Evolutionary conservation across 805 yeast species (phyloP), one percentile per base, ranked within the genome.

Genomic region (Yarrowia sp.): DNA sequence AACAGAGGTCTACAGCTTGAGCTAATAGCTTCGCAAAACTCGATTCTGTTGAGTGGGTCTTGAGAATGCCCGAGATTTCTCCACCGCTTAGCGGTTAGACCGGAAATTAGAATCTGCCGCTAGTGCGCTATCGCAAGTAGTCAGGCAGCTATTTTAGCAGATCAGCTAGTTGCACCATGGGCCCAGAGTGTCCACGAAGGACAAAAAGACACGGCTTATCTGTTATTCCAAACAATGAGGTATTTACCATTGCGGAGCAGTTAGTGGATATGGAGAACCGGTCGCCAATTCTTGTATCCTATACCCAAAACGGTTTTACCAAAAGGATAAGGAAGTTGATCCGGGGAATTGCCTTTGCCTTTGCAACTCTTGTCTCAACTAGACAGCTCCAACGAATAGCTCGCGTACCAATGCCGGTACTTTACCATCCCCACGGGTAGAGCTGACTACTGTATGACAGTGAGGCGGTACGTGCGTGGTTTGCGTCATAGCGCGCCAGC

Each of bases 71-170:
- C 59, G 59, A 40, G 58, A 40, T 38, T 53, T 40, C 59, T 53
- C 59, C 59, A 40, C 45, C 16, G 36, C 59, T n/a, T 22, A 3
- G 3, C 4, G n/a, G 9, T 15, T 53, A 53, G 59, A 16, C 59
- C 36, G 59, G 43, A 40, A 53, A 53, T 38, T 53, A 40, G 59
- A 36, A 53, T 5, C 2, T 26, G 32, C 11, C 45, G 45, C 59
- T 53, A 53, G 35, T 22, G 45, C n/a, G 56, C 59, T 53, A 53
- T 53, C 59, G 59, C 56, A 36, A 53, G 12, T 35, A 12, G 43
- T 8, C n/a, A 53, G 36, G 11, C 36, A 38, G 45, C 45, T 14
- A 38, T 19, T 53, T 53, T 53, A 53, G 59, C 32, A 12, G 35
- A 38, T 15, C 12, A 16, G n/a, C 35, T 53, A 53, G 59, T 40